Conservation (phyloP, 331 rosid species). For the Erythrophleum ivorense region DNA sequence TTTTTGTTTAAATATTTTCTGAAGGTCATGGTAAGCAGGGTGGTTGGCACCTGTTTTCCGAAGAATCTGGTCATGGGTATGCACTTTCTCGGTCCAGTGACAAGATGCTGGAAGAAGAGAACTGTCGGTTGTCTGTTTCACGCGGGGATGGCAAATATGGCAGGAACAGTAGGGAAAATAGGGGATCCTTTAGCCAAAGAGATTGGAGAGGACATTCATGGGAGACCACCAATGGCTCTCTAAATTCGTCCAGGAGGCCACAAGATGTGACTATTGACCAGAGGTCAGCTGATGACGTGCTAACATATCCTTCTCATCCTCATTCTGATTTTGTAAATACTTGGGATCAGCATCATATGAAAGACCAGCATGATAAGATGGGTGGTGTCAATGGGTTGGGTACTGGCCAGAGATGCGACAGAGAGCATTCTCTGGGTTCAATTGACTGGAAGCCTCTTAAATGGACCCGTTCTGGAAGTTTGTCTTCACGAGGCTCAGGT, state of each 20-base stretch:
- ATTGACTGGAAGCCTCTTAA: constrained; percentile 89
- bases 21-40: constrained; percentile 99
- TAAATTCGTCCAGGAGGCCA: constrained; percentile 60
- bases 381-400: constrained; percentile 62
- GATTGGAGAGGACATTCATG: constrained; percentile 81
- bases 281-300: constrained; percentile 69
- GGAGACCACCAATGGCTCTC: constrained; percentile 69
- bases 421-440: constrained; percentile 63
- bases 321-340: constrained; percentile 66
- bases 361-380: constrained; percentile 77
- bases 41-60: constrained; percentile 83
- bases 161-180: constrained; percentile 67
- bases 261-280: constrained; percentile 64
- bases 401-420: constrained; percentile 66
- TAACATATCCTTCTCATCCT: constrained; percentile 59
- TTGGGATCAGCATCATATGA: constrained; percentile 73
- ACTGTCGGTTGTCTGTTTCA: constrained; percentile 56
- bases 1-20: constrained; percentile 53
- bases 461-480: constrained; percentile 91
- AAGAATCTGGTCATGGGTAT: constrained; percentile 85
- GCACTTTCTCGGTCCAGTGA: constrained; percentile 70
- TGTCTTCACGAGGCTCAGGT: constrained; percentile 91
- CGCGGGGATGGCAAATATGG: constrained; percentile 84
- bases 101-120: constrained; percentile 79
- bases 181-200: constrained; percentile 76